These are phyloP conservation scores for Ceratocystis papillata DNA, from an alignment of 2,329 filamentous ascomycete genomes.

Conservation along the genomic window DNA sequence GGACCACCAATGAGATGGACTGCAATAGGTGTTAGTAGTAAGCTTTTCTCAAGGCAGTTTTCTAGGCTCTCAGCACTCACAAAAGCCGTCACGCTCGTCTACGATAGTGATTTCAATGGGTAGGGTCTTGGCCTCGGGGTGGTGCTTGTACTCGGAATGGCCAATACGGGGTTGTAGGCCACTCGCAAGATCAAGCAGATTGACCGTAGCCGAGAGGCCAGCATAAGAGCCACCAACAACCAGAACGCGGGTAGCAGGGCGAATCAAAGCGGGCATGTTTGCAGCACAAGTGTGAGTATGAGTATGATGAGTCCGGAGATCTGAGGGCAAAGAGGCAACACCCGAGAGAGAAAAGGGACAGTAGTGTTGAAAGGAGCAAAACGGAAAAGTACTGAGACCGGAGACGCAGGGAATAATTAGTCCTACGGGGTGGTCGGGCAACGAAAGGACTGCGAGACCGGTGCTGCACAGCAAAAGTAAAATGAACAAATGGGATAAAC, in stretches of 20 bases:
- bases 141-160: conserved; percentile 33
- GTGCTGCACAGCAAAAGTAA: neutral
- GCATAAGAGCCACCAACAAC: conserved; percentile 62
- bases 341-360: neutral
- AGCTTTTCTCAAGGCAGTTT: too few species aligned
- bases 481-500: neutral
- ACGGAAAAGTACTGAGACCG: neutral
- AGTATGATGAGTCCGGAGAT: neutral
- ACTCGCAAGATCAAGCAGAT: conserved; percentile 54
- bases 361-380: neutral
- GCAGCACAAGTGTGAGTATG: too few species aligned
- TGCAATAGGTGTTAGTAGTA: conserved; percentile 30
- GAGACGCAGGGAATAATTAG: too few species aligned
- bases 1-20: conserved; percentile 69
- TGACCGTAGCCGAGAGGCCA: conserved; percentile 56
- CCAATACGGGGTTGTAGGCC: conserved; percentile 43
- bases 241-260: conserved; percentile 40
- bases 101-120: conserved; percentile 61
- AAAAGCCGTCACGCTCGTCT: conserved; percentile 74
- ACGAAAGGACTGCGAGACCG: neutral
- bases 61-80: conserved; percentile 38
- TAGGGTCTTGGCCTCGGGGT: conserved; percentile 38
- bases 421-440: too few species aligned
- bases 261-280: conserved; percentile 31
- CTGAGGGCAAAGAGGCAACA: neutral